Conservation (phyloP, 257 asterid genomes). For the Primulina tabacum region DNA sequence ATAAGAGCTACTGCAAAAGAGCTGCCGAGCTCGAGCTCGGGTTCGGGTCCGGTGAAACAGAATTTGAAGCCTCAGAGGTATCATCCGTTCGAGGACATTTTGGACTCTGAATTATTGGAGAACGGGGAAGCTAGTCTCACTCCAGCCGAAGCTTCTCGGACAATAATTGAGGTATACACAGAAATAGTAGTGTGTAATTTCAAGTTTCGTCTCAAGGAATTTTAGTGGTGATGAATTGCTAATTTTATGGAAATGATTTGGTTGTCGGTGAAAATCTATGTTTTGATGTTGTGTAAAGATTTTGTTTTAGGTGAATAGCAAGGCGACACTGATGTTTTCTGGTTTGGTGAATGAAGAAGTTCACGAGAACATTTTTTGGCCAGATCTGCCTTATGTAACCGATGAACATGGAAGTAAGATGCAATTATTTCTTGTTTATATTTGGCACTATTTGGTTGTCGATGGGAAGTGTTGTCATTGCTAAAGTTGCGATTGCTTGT, state of each 20-base stretch:
- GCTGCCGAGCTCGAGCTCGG: slow-evolving; percentile 57
- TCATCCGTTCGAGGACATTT: slow-evolving; percentile 92
- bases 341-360: slow-evolving; percentile 66
- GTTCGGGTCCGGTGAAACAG: slow-evolving; percentile 52
- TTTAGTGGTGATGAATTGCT: not conserved
- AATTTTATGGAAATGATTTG: not conserved
- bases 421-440: slow-evolving; percentile 15
- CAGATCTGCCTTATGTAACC: slow-evolving; percentile 84
- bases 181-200: slow-evolving; percentile 10
- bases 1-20: slow-evolving; percentile 62
- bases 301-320: slow-evolving; percentile 75
- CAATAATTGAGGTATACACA: slow-evolving; percentile 66
- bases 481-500: slow-evolving; percentile 28
- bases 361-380: slow-evolving; percentile 96
- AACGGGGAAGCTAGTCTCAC: slow-evolving; percentile 56
- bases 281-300: slow-evolving; percentile 29
- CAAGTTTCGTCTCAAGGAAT: not conserved
- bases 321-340: slow-evolving; percentile 84
- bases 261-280: not conserved
- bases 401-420: slow-evolving; percentile 95
- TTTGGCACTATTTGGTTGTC: not conserved
- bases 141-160: slow-evolving; percentile 81
- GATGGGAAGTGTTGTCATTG: slow-evolving; percentile 22
- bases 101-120: slow-evolving; percentile 51
- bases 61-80: slow-evolving; percentile 89